These are phyloP conservation scores for Trebouxiophyceae sp. DNA, from an alignment of 163 green algal genomes.

Conservation along the genomic window DNA sequence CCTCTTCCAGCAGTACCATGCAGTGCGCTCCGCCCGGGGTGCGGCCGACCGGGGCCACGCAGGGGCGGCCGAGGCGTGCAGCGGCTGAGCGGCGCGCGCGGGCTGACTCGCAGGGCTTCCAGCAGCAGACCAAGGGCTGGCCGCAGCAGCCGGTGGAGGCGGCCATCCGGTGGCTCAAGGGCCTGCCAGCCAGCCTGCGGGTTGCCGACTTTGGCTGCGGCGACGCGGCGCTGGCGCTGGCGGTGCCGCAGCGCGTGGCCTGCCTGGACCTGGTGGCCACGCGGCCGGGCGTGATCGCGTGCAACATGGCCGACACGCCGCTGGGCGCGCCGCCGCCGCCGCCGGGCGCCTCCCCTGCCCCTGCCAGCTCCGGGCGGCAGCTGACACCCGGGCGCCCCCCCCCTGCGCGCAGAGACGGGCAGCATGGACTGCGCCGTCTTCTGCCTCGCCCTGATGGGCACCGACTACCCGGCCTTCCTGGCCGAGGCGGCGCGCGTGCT, in stretches of 20 bases:
- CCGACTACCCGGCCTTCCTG: slow-evolving; percentile 81
- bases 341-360: neutral
- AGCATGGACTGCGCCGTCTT: slow-evolving; percentile 80
- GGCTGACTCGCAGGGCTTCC: slow-evolving; percentile 48
- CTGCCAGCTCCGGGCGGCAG: neutral
- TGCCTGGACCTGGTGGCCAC: slow-evolving; percentile 84
- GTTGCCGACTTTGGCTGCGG: slow-evolving; percentile 97
- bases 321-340: slow-evolving; percentile 4
- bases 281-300: slow-evolving; percentile 77
- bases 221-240: slow-evolving; percentile 72
- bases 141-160: slow-evolving; percentile 79
- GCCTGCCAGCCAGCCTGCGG: slow-evolving; percentile 21
- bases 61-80: neutral
- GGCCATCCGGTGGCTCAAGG: slow-evolving; percentile 57
- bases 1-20: slow-evolving; percentile 83
- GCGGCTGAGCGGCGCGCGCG: neutral
- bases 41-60: too few relatives aligned
- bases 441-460: slow-evolving; percentile 94
- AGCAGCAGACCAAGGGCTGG: slow-evolving; percentile 79
- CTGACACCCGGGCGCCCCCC: neutral
- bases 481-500: slow-evolving; percentile 72
- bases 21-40: too few relatives aligned
- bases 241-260: slow-evolving; percentile 66
- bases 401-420: slow-evolving; percentile 9
- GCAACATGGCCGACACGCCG: slow-evolving; percentile 91